These are phyloP conservation scores for Protostelium mycophagum DNA, from an alignment of 78 protist genomes.

Conservation along the genomic window DNA sequence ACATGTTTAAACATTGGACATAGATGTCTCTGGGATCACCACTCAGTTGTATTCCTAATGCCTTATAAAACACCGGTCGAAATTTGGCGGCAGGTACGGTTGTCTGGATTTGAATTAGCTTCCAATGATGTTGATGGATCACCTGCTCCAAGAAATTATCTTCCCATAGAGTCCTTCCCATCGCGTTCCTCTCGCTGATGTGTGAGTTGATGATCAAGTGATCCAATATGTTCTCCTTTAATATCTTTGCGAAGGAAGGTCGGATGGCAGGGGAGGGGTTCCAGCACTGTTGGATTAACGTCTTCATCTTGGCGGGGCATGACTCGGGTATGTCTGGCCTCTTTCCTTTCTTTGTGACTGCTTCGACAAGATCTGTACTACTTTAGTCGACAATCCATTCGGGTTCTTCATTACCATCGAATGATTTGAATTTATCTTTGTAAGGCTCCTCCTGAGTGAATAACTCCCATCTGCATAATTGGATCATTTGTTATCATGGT, in stretches of 20 bases:
- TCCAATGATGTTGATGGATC: not conserved
- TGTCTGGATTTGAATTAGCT: not conserved
- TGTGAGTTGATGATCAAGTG: conserved; percentile 41
- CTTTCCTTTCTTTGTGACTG: conserved; percentile 34
- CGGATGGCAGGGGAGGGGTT: conserved; percentile 39
- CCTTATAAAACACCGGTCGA: conserved; percentile 13
- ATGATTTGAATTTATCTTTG: conserved; percentile 4
- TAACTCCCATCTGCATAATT: conserved; percentile 21
- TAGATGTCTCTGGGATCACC: conserved; percentile 1
- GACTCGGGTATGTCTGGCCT: conserved; percentile 36
- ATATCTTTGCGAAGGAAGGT: conserved; percentile 43
- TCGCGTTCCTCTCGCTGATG: conserved; percentile 15
- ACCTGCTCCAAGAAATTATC: conserved; percentile 40
- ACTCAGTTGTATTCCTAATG: conserved; percentile 34
- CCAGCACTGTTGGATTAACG: conserved; percentile 51
- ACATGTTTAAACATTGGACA: conserved; percentile 28
- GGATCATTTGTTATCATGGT: not conserved
- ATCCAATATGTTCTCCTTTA: conserved; percentile 28
- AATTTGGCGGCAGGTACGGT: conserved; percentile 36
- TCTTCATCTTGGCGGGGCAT: conserved; percentile 49
- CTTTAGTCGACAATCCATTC: not conserved
- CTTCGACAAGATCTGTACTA: conserved; percentile 41
- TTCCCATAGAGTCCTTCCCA: conserved; percentile 40
- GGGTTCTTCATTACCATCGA: not conserved
- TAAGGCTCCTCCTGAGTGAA: conserved; percentile 55